phyloP scores from a whole-genome alignment of 2,329 filamentous ascomycete genomes.

The Cercospora janseana region DNA sequence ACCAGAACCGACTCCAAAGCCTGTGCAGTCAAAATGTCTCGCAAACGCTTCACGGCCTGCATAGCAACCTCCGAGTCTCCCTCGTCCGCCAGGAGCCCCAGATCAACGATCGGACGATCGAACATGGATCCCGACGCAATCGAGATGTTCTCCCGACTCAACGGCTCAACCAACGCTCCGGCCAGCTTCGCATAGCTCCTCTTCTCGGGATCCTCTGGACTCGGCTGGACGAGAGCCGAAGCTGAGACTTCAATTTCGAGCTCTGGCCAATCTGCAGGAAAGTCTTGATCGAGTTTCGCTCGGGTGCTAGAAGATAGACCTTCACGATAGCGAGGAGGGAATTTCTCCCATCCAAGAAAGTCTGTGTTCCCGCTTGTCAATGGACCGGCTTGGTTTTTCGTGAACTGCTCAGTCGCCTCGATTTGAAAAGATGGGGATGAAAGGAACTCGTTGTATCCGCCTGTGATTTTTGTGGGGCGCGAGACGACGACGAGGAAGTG shows the following conservation, averaged over 20 bases:
- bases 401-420: no score
- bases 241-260: conserved; percentile 1
- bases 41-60: conserved; percentile 5
- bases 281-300: background rate
- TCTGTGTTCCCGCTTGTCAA: background rate
- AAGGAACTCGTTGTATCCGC: no score
- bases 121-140: no score
- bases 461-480: no score
- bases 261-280: conserved; percentile 3
- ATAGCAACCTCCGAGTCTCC: no score
- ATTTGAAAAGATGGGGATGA: no score
- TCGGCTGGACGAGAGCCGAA: background rate
- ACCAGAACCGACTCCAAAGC: background rate
- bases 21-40: background rate
- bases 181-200: no score
- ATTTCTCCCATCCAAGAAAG: conserved; percentile 1
- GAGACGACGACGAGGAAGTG: no score
- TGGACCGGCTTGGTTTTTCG: background rate
- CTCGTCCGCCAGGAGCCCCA: no score
- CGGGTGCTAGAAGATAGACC: background rate
- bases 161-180: background rate
- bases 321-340: background rate
- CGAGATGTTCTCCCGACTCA: no score
- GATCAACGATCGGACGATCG: no score
- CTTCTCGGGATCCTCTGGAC: no score